phyloP scores from a whole-genome alignment of 257 asterid species.

The Nicotiana tabacum region DNA sequence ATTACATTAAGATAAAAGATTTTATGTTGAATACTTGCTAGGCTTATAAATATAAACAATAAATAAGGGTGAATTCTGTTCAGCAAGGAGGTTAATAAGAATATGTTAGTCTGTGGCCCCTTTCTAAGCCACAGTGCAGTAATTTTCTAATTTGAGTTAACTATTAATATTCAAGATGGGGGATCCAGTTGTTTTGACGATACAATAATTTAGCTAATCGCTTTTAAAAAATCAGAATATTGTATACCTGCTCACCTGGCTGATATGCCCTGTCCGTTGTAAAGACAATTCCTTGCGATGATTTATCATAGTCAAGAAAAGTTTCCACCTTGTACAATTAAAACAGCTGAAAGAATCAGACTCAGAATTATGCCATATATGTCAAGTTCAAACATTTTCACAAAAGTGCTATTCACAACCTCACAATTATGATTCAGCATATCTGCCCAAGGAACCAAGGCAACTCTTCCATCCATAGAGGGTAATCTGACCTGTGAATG shows the following conservation, averaged over 20 bases:
- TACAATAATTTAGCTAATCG: background rate
- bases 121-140: background rate
- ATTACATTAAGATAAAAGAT: background rate
- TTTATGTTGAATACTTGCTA: background rate
- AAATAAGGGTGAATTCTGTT: background rate
- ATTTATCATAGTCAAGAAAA: conserved; percentile 83
- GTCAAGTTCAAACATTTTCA: conserved; percentile 7
- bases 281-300: conserved; percentile 84
- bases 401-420: conserved; percentile 30
- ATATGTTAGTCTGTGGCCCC: background rate
- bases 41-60: background rate
- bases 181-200: background rate
- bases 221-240: conserved; percentile 6
- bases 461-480: conserved; percentile 81
- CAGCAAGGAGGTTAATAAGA: background rate
- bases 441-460: conserved; percentile 99
- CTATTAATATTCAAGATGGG: background rate
- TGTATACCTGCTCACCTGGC: conserved; percentile 99
- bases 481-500: conserved; percentile 72
- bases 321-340: conserved; percentile 59
- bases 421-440: conserved; percentile 91
- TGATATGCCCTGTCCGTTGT: conserved; percentile 86
- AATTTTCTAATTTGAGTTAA: background rate
- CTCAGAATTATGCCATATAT: conserved; percentile 3
- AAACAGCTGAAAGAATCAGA: conserved; percentile 17